These are phyloP conservation scores for Vaccinium vitisidaea DNA, from an alignment of 148 eudicot species.

Conservation along the genomic window DNA sequence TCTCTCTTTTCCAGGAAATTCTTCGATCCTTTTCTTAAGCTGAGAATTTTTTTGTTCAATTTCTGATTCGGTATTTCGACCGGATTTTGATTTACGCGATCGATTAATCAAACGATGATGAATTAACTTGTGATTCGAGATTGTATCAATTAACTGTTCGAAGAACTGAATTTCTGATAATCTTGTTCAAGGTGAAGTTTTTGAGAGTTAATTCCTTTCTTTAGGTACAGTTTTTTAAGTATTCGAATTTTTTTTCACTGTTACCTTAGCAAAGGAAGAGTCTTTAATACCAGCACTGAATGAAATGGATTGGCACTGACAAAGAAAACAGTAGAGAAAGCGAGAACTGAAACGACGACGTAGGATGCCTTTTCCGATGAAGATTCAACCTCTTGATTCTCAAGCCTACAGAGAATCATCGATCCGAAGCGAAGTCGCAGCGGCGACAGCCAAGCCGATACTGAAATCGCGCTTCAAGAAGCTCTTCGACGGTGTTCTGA, in stretches of 20 bases:
- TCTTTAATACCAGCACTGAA: neutral
- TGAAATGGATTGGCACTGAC: neutral
- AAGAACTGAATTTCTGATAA: neutral
- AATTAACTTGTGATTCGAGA: conserved; percentile 19
- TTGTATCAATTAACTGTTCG: conserved; percentile 14
- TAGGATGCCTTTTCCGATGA: conserved; percentile 55
- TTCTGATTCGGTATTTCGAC: neutral
- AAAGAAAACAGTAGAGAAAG: no score
- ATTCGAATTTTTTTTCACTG: neutral
- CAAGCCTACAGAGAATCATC: conserved; percentile 31
- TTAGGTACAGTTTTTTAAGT: neutral
- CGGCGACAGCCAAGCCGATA: conserved; percentile 35
- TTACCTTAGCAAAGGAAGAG: neutral
- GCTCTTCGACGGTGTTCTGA: conserved; percentile 53
- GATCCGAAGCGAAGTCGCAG: conserved; percentile 26
- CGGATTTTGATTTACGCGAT: neutral
- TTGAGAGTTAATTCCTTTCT: neutral
- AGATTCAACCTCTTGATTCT: conserved; percentile 62
- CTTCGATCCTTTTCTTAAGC: neutral
- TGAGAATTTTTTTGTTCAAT: neutral
- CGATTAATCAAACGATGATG: neutral
- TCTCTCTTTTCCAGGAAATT: neutral
- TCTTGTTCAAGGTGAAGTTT: neutral
- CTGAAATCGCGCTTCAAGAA: conserved; percentile 57
- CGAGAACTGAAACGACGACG: neutral